Base-by-base conservation (phyloP, 2,329 filamentous ascomycete species). In the Penicillium sp. region DNA sequence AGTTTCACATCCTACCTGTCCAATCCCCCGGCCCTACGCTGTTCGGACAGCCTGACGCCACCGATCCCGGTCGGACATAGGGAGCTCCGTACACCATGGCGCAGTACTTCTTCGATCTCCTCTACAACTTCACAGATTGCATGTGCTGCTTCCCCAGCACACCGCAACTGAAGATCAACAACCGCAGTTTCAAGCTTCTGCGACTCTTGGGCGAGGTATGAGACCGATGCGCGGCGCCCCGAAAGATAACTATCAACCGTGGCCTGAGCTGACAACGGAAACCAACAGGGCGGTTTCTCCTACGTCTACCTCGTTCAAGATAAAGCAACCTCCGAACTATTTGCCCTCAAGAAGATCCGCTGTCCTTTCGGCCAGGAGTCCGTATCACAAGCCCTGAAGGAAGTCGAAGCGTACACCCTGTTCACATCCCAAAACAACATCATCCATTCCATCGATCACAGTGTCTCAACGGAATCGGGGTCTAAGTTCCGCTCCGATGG, bases 241-340 rank as follows among this genome's bases (percentile, higher is more conserved):
- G 9, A 35, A 30, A 28, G 30, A 44, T 39, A 25, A 57, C 27
- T 31, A 43, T 38, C 27, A 28, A 40, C 30, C 38, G 41, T 53
- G 46, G 38, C 33, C 24, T 47, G 30, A 45, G 46, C 54, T 60
- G 38, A 62, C 48, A 11, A 14, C 6, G 25, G 11, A 48, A 33
- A 38, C 30, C 39, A 38, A 35, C 58, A 92, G 88, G 94, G 94
- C 69, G 94, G 94, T 67, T 99, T 99, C 79, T 96, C 91, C 60
- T 99, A 97, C 74, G 94, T 99, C 63, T 99, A 99, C 76, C 89
- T 99, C 53, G 94, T 99, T 54, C 89, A 97, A 79, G 92, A 96
- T 72, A 92, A 88, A 43, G 79, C 84, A 48, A 88, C 85, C 46
- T 88, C 89, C 53, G 85, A 92, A 64, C 83, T 96, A 42, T 92